These are phyloP conservation scores for Xylaria grammica DNA, from an alignment of 495 filamentous ascomycete genomes.

Conservation along the genomic window DNA sequence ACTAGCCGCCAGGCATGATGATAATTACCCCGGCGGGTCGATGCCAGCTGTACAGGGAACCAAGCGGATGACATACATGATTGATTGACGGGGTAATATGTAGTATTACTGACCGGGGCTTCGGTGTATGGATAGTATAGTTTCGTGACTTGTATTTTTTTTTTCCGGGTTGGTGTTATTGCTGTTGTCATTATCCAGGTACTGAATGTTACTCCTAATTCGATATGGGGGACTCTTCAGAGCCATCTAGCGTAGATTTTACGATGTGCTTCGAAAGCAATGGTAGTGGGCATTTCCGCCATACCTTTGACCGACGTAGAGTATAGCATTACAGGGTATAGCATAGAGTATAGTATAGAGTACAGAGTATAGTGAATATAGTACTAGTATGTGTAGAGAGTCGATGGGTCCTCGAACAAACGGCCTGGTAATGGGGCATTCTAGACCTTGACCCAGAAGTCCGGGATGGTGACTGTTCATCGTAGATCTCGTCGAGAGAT, in stretches of 20 bases:
- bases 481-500: conserved; percentile 23
- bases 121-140: conserved; percentile 1
- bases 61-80: conserved; percentile 10
- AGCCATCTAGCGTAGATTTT: too few species aligned
- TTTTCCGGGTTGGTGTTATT: too few species aligned
- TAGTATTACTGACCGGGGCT: not conserved
- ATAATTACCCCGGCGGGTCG: conserved; percentile 14
- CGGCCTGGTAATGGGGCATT: conserved; percentile 14
- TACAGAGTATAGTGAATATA: too few species aligned
- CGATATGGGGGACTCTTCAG: too few species aligned
- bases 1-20: conserved; percentile 4
- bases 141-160: not conserved
- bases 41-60: conserved; percentile 18
- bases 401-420: not conserved
- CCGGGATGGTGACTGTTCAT: conserved; percentile 20
- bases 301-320: too few species aligned
- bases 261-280: too few species aligned
- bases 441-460: conserved; percentile 21
- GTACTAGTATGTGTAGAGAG: too few species aligned
- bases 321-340: too few species aligned
- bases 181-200: too few species aligned
- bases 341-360: too few species aligned
- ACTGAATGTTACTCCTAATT: too few species aligned
- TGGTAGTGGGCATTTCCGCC: too few species aligned
- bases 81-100: not conserved